Conservation (phyloP, 1,284 basidiomycete species). For the Ganoderma sp. region DNA sequence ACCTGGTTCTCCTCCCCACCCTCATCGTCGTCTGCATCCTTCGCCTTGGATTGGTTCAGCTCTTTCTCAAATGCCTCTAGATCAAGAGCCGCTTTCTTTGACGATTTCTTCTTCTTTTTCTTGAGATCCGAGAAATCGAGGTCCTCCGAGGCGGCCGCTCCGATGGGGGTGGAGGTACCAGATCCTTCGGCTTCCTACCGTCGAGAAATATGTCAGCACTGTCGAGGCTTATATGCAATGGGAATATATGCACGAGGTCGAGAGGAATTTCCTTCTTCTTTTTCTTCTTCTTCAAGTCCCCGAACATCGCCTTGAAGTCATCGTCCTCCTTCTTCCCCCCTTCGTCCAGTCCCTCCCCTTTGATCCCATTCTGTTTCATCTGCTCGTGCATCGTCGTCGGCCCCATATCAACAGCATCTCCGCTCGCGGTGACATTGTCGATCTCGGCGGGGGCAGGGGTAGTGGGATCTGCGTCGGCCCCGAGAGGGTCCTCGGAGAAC, state of each 20-base stretch:
- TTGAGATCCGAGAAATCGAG: slow-evolving; percentile 86
- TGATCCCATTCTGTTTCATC: slow-evolving; percentile 60
- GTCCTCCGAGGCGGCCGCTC: slow-evolving; percentile 58
- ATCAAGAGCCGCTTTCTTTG: slow-evolving; percentile 77
- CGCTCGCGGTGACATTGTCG: slow-evolving; percentile 68
- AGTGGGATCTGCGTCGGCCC: slow-evolving; percentile 81
- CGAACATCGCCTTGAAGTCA: slow-evolving; percentile 84
- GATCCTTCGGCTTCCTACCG: slow-evolving; percentile 64
- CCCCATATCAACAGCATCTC: slow-evolving; percentile 74
- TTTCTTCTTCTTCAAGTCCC: slow-evolving; percentile 91
- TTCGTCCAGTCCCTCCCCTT: slow-evolving; percentile 38
- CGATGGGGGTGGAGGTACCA: slow-evolving; percentile 64
- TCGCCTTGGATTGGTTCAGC: slow-evolving; percentile 69
- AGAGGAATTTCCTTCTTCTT: slow-evolving; percentile 90
- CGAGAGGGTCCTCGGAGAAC: slow-evolving; percentile 84
- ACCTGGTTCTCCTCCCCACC: slow-evolving; percentile 56
- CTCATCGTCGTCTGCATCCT: slow-evolving; percentile 61
- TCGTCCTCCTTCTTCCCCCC: slow-evolving; percentile 66
- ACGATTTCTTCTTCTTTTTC: slow-evolving; percentile 83
- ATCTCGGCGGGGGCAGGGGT: slow-evolving; percentile 72
- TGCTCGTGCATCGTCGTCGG: slow-evolving; percentile 76
- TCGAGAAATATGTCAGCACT: slow-evolving; percentile 9
- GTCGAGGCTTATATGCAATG: background rate
- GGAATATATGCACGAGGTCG: slow-evolving; percentile 68
- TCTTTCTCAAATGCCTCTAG: slow-evolving; percentile 92